A percentile compares a stretch with the other conserved stretches of the same genome.
Evolutionary conservation across 108 stramenopile species (phyloP).

Genomic region (Epithemia pelagica): DNA sequence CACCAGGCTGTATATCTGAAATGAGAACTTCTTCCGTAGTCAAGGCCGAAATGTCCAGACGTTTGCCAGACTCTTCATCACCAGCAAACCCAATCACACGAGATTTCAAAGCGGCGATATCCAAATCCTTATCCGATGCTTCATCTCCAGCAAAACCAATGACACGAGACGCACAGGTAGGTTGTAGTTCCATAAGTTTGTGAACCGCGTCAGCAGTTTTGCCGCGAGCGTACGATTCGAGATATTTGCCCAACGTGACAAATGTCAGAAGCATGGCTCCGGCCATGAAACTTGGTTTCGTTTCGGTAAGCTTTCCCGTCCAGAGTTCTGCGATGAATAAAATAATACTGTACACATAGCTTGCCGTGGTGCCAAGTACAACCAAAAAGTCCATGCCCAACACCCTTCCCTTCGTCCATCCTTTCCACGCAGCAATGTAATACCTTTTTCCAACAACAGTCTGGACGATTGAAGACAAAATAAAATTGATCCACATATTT

Average conservation of each 20-base stretch:
- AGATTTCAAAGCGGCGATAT: not conserved
- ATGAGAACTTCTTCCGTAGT: slow-evolving; percentile 45
- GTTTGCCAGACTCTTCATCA: not conserved
- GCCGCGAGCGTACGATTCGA: slow-evolving; percentile 77
- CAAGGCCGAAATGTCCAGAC: slow-evolving; percentile 23
- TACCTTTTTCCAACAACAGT: slow-evolving; percentile 71
- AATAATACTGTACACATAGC: slow-evolving; percentile 84
- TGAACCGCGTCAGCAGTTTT: slow-evolving; percentile 74
- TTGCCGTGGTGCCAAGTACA: slow-evolving; percentile 83
- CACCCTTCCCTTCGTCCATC: slow-evolving; percentile 28
- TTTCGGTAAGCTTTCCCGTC: slow-evolving; percentile 12
- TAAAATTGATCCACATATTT: not conserved
- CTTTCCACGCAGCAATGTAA: slow-evolving; percentile 64
- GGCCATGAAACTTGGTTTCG: slow-evolving; percentile 73
- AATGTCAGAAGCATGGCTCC: slow-evolving; percentile 89
- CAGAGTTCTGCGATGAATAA: not conserved
- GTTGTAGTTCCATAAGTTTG: slow-evolving; percentile 57
- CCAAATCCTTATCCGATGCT: not conserved
- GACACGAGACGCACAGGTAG: slow-evolving; percentile 12
- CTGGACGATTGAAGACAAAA: slow-evolving; percentile 65
- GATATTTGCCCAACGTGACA: slow-evolving; percentile 86
- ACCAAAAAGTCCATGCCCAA: slow-evolving; percentile 97
- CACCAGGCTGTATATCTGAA: slow-evolving; percentile 35
- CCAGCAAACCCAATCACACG: slow-evolving; percentile 3
- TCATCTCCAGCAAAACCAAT: slow-evolving; percentile 2